Evolutionary conservation across 2,329 filamentous ascomycete genomes (phyloP), one percentile per base, ranked within the genome.

Genomic region (Trichoderma endophyticum): DNA sequence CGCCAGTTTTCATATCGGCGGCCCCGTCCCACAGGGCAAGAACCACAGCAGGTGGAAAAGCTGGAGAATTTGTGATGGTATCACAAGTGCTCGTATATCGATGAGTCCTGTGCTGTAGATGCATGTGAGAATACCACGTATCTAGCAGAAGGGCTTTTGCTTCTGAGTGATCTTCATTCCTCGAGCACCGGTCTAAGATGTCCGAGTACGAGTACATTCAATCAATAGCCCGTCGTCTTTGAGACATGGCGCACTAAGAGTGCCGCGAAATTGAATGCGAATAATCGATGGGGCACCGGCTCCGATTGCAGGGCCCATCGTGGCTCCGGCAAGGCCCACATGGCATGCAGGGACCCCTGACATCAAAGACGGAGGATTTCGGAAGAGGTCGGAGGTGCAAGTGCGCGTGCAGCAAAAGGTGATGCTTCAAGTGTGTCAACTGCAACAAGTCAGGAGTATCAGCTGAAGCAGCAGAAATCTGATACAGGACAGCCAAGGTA

Each of bases 341-440:
- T 71, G 61, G 60, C 68, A 34, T 64, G 68, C 68, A 71, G 54
- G 69, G 54, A 43, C 34, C 51, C 69, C 69, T 60, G 32, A 36
- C 48, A 34, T 39, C 4, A 43, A 11, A n/a, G 26, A 24, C 69
- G 69, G 69, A 60, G 69, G 61, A 59, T 65, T 43, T 71, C 68
- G 68, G 68, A 39, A 64, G 59, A 51, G 56, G 34, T 71, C 69
- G 61, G 61, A 66, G 60, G 60, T n/a, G 34, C n/a, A 32, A 15
- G 51, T 36, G 57, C 39, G 39, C 30, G 43, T 34, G 34, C 56
- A 39, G 67, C 59, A 60, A 63, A 63, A 70, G 26, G 26, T 66
- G 69, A 71, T 64, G 69, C 62, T 66, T 66, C 43, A 43, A 34
- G 61, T 66, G 69, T 71, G 51, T 71, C 69, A 71, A 65, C 51